Evolutionary conservation across 805 yeast species (phyloP), one percentile per base, ranked within the genome.

Genomic region (Torulaspora delbrueckii): DNA sequence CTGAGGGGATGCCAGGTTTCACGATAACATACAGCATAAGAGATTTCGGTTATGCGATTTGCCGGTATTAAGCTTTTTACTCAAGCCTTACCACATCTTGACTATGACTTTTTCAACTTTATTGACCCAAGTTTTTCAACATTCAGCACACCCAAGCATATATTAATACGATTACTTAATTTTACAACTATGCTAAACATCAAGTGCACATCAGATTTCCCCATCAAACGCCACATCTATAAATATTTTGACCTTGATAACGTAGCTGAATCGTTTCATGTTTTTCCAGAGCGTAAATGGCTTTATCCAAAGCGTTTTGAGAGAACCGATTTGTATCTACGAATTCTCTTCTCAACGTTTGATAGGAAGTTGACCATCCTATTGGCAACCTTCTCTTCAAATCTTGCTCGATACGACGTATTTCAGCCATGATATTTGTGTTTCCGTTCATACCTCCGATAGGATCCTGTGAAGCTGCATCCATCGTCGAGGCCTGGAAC

Each of bases 401-500:
- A 63, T 88, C 96, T 40, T 77, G 81, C 61, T 90, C 96, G 44
- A 93, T 86, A 57, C 74, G 76, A 53, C 79, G 76, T 37, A 91
- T 88, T 59, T 90, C 93, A 31, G 77, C 76, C 38, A 80, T 76
- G 47, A 82, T 70, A 47, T 81, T 81, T 5, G 69, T 78, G 45
- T 75, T 77, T 55, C 72, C 73, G 27, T 65, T 57, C 36, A 72
- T 59, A 34, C 75, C 77, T 36, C 77, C 77, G 31, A 82, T 83
- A 23, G 69, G 67, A 50, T 66, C 70, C 45, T 66, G 68, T 1
- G 69, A 65, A 8, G 87, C 91, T 0, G 99, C 99, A 62, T 90
- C 90, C 95, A 93, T 89, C 0, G 99, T 93, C 1, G 99, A 93
- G 0, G 99, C 97, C 50, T 86, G 86, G 68, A 93, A 93, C 51